Conservation (phyloP, 192 early-diverging fungal species). For the Thamnidium elegans region DNA sequence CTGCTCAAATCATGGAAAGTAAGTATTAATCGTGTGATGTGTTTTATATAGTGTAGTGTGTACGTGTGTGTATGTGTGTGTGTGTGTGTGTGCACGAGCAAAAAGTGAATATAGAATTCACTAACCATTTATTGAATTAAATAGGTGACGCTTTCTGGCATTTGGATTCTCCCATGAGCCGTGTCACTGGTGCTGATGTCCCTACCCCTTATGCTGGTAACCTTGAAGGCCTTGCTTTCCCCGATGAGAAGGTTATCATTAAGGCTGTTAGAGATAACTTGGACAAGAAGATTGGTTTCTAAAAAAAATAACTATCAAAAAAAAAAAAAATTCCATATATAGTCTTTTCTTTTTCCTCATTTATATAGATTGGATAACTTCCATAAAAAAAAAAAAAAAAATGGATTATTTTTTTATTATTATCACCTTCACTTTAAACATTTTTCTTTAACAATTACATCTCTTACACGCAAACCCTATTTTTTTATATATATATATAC, state of each 20-base stretch:
- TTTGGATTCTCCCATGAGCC: conserved; percentile 90
- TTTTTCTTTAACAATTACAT: too few species aligned
- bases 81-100: not conserved
- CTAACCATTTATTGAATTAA: not conserved
- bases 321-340: too few species aligned
- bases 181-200: conserved; percentile 95
- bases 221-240: conserved; percentile 88
- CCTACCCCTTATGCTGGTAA: conserved; percentile 97
- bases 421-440: too few species aligned
- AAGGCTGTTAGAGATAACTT: conserved; percentile 74
- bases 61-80: not conserved
- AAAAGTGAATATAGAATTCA: not conserved
- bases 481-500: too few species aligned
- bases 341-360: too few species aligned
- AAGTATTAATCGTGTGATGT: conserved; percentile 11
- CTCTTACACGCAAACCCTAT: too few species aligned
- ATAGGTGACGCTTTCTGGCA: conserved; percentile 87
- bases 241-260: conserved; percentile 78
- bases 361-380: too few species aligned
- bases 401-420: too few species aligned
- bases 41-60: too few species aligned
- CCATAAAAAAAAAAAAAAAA: too few species aligned
- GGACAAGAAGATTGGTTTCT: conserved; percentile 36
- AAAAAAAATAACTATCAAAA: not conserved
- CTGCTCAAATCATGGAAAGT: conserved; percentile 93